phyloP scores from a whole-genome alignment of 2,329 filamentous ascomycete genomes.

The Cercospora brassicicola region DNA sequence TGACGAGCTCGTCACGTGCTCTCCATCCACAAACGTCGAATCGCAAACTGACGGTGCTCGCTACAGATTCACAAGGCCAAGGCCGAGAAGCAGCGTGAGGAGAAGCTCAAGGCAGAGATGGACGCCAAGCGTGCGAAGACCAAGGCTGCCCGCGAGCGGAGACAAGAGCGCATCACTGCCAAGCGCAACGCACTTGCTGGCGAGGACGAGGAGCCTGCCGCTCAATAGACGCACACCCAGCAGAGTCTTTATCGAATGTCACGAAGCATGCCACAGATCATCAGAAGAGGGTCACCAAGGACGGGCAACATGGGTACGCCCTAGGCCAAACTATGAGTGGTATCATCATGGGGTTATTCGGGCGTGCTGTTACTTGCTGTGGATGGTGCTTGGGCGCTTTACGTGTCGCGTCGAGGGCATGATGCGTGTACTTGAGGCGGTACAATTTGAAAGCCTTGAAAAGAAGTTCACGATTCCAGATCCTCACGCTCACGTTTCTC shows the following conservation, averaged over 20 bases:
- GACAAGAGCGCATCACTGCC: constrained; percentile 83
- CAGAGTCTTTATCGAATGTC: constrained; percentile 20
- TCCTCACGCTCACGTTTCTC: background rate
- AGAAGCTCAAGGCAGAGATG: constrained; percentile 98
- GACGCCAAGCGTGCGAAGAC: constrained; percentile 99
- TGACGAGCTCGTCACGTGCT: constrained; percentile 41
- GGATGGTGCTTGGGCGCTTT: constrained; percentile 29
- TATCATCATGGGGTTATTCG: constrained; percentile 29
- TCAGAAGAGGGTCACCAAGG: constrained; percentile 29
- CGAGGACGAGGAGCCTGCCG: constrained; percentile 53
- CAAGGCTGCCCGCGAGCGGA: constrained; percentile 99
- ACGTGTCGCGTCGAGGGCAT: constrained; percentile 22
- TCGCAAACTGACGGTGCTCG: constrained; percentile 26
- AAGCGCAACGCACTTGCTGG: constrained; percentile 86
- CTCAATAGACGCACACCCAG: constrained; percentile 26
- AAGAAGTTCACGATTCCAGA: constrained; percentile 19
- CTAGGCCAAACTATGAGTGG: constrained; percentile 28
- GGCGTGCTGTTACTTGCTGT: constrained; percentile 30
- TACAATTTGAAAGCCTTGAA: constrained; percentile 27
- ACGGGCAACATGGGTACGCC: constrained; percentile 27
- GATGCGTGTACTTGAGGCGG: constrained; percentile 29
- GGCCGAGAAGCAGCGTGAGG: constrained; percentile 98
- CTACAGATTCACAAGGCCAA: constrained; percentile 98
- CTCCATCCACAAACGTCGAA: constrained; percentile 7
- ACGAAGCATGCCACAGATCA: constrained; percentile 25